Base-by-base conservation (phyloP, 768 basidiomycete species). In the Lactarius pseudohatsudake region DNA sequence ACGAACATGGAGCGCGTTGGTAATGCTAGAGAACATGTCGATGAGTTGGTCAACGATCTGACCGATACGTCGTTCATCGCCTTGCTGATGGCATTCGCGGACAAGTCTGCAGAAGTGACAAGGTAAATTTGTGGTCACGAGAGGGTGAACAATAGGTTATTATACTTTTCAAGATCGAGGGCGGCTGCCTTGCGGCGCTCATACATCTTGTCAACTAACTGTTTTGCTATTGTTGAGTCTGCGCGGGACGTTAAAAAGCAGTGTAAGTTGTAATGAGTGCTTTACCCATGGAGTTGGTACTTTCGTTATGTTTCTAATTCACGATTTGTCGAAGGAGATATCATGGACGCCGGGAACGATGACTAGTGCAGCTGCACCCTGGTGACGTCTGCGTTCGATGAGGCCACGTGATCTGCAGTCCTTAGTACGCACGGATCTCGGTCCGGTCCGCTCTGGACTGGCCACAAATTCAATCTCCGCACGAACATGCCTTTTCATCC, bases 111-210 rank as follows among this genome's bases (percentile, higher is more conserved):
- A 54, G 58, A n/a, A 57, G 64, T 28, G 15, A 43, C 58, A 53
- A 53, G 70, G 67, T 38, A 41, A 38, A 56, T 61, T 34, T 40
- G 58, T 9, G 45, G 30, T 43, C 64, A 53, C 55, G 15, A 53
- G 26, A 61, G 59, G 11, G 55, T 47, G n/a, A 13, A 36, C 41
- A 28, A 28, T 11, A 47, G 10, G 57, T 56, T 38, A 5, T 73
- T 78, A 71, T 75, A 95, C 94, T 94, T 97, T 81, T 98, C 96
- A 61, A 98, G 85, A 61, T 98, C 96, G 60, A 96, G 86, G 9
- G 96, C 96, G 8, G 96, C 94, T 9, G 92, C 87, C 79, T 98
- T 97, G 65, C 96, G 86, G 79, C 95, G 94, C 82, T 98, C 96
- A 76, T 98, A 97, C 77, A 94, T 90, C 82, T 94, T 94, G 86